A percentile compares a stretch with the other conserved stretches of the same genome.
These are phyloP conservation scores for Septoria petroselini DNA, from an alignment of 2,329 filamentous ascomycete genomes.

Conservation along the genomic window DNA sequence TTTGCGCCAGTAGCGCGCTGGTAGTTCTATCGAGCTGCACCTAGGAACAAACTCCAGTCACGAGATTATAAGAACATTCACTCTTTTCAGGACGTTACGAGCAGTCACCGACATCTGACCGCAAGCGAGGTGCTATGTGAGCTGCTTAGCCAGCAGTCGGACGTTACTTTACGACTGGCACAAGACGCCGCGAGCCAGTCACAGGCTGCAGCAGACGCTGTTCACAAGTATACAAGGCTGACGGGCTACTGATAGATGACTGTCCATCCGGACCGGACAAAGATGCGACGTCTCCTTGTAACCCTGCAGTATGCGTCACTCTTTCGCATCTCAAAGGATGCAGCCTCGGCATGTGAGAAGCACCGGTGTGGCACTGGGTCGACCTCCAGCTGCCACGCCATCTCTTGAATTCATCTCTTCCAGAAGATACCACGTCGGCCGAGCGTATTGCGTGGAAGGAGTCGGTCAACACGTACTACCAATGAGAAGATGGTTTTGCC, in stretches of 20 bases:
- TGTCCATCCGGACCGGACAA: no score
- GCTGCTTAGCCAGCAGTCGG: background rate
- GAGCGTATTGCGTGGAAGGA: no score
- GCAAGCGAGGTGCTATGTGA: background rate
- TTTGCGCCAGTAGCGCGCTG: background rate
- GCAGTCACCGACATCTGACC: background rate
- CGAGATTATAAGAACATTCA: no score
- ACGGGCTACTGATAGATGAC: background rate
- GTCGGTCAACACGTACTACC: no score
- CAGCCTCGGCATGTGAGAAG: background rate
- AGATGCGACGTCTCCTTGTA: no score
- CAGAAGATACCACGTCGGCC: no score
- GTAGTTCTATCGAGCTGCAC: background rate
- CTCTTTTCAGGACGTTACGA: no score
- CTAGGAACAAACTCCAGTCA: background rate
- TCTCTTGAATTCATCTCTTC: background rate
- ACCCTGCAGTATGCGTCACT: background rate
- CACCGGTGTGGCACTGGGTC: background rate
- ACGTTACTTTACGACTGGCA: background rate
- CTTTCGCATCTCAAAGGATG: background rate
- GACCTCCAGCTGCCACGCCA: background rate
- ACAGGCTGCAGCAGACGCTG: background rate
- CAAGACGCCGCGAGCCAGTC: background rate
- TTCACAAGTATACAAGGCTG: background rate
- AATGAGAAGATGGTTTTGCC: no score